Conservation (phyloP, 306 rosid species). For the Ziziphus jujuba region DNA sequence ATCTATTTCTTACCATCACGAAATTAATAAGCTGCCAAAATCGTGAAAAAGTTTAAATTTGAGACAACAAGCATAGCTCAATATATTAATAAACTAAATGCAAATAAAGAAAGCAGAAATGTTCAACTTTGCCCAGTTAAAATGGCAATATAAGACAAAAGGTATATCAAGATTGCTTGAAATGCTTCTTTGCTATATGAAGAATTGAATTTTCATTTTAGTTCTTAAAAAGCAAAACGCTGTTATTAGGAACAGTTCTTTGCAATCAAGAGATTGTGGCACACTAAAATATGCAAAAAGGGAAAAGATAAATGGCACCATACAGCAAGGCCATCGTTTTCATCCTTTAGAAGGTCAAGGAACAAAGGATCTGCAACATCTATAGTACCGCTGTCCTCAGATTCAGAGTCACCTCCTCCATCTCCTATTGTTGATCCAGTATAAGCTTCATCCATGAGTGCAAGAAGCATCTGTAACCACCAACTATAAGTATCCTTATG, state of each 20-base stretch:
- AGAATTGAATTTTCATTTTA: not conserved
- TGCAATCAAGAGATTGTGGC: too few species aligned
- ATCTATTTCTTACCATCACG: not conserved
- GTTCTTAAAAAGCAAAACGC: not conserved
- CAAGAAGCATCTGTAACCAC: constrained; percentile 80
- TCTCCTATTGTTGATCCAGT: constrained; percentile 93
- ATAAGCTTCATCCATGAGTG: constrained; percentile 99
- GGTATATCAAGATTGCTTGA: not conserved
- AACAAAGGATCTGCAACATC: constrained; percentile 85
- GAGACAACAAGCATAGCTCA: not conserved
- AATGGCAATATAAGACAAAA: too few species aligned
- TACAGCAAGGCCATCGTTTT: constrained; percentile 96
- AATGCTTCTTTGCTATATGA: not conserved
- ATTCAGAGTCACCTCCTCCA: constrained; percentile 92
- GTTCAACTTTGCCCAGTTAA: too few species aligned
- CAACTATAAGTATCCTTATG: constrained; percentile 17
- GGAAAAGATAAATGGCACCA: constrained; percentile 18
- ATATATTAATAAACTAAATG: too few species aligned
- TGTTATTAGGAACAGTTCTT: not conserved
- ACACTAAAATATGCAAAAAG: constrained; percentile 1
- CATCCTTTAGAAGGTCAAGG: constrained; percentile 94
- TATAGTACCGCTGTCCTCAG: constrained; percentile 69
- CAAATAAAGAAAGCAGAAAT: too few species aligned
- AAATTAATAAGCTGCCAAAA: not conserved
- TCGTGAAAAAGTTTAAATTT: not conserved